phyloP scores from a whole-genome alignment of 352 stramenopile genomes.

The Globisporangium barbulae region DNA sequence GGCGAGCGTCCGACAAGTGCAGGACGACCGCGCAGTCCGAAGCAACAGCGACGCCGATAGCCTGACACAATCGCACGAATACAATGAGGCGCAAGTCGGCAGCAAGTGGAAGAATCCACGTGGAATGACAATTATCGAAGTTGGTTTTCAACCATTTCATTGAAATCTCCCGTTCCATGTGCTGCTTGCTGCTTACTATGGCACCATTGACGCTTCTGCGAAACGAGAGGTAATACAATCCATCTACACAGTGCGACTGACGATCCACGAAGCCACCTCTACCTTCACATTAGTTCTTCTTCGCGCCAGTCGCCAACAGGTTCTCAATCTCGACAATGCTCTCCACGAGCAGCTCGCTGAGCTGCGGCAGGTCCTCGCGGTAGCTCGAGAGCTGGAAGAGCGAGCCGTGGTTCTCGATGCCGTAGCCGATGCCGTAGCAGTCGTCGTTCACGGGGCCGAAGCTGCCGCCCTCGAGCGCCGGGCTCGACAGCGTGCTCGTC shows the following conservation, averaged over 20 bases:
- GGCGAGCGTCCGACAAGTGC: slow-evolving; percentile 22
- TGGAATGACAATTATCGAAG: too few species aligned
- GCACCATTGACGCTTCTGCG: not conserved
- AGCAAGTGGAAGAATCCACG: too few species aligned
- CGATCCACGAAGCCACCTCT: too few species aligned
- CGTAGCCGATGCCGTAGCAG: slow-evolving; percentile 90
- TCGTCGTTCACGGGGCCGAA: slow-evolving; percentile 89
- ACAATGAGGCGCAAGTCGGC: too few species aligned
- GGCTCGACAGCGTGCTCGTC: slow-evolving; percentile 87
- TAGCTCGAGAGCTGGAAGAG: slow-evolving; percentile 88
- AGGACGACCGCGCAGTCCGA: slow-evolving; percentile 36
- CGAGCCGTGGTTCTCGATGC: slow-evolving; percentile 78
- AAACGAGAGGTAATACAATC: not conserved
- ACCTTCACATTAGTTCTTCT: slow-evolving; percentile 17
- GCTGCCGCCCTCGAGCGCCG: slow-evolving; percentile 81
- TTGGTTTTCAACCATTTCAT: not conserved
- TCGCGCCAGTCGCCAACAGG: slow-evolving; percentile 43
- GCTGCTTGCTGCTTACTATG: not conserved
- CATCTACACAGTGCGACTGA: too few species aligned
- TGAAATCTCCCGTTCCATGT: not conserved
- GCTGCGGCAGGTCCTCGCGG: slow-evolving; percentile 66
- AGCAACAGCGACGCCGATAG: slow-evolving; percentile 50
- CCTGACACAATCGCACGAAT: not conserved
- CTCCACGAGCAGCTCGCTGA: slow-evolving; percentile 70
- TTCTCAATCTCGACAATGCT: slow-evolving; percentile 73